A percentile compares a stretch with the other conserved stretches of the same genome.
phyloP scores from a whole-genome alignment of 352 stramenopile species.

The Phytophthora sp. region DNA sequence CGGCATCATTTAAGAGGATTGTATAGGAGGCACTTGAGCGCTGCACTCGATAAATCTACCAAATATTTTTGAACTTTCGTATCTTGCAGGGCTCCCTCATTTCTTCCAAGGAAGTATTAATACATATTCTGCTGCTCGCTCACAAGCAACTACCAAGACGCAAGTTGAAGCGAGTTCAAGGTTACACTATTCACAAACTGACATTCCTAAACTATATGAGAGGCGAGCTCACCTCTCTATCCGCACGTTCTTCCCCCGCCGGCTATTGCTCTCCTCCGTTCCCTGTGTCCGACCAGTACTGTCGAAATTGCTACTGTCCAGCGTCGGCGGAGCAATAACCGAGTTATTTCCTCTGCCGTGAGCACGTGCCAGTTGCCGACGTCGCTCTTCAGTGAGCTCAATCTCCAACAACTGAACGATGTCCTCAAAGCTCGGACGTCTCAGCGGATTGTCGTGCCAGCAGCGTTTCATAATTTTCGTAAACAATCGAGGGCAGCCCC shows the following conservation, averaged over 20 bases:
- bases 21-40: neutral
- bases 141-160: too few relatives aligned
- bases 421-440: slow-evolving; percentile 77
- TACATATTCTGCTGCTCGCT: too few relatives aligned
- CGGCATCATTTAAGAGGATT: slow-evolving; percentile 67
- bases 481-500: slow-evolving; percentile 68
- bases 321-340: slow-evolving; percentile 25
- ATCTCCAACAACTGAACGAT: slow-evolving; percentile 82
- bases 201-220: slow-evolving; percentile 31
- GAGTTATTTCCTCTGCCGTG: slow-evolving; percentile 28
- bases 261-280: slow-evolving; percentile 14
- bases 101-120: too few relatives aligned
- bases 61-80: slow-evolving; percentile 20
- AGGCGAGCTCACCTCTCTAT: slow-evolving; percentile 29
- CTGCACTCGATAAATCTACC: slow-evolving; percentile 10
- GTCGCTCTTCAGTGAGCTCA: slow-evolving; percentile 62
- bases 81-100: too few relatives aligned
- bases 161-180: slow-evolving; percentile 18
- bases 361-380: slow-evolving; percentile 32
- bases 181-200: slow-evolving; percentile 36
- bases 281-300: slow-evolving; percentile 18
- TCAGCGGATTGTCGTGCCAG: slow-evolving; percentile 74
- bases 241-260: slow-evolving; percentile 18
- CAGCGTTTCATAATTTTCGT: slow-evolving; percentile 84
- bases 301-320: slow-evolving; percentile 30